phyloP scores from a whole-genome alignment of 2,329 filamentous ascomycete genomes.

The Bipolaris sorokiniana region DNA sequence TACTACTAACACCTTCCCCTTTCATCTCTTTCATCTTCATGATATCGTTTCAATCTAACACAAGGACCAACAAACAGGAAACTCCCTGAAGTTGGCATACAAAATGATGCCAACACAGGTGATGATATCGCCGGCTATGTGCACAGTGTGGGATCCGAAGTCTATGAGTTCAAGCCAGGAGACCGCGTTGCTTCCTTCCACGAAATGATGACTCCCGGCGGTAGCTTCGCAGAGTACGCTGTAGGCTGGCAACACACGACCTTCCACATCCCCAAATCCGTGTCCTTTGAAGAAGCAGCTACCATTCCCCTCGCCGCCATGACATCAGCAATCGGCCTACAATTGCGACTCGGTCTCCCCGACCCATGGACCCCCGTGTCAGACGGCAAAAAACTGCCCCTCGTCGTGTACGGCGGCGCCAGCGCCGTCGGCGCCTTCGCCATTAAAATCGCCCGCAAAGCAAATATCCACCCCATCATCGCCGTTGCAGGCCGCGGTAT shows the following conservation, averaged over 20 bases:
- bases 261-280: conserved; percentile 59
- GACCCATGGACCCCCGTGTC: conserved; percentile 48
- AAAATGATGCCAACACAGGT: conserved; percentile 53
- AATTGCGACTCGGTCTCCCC: conserved; percentile 50
- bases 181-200: conserved; percentile 65
- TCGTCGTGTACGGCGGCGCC: conserved; percentile 53
- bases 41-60: no score
- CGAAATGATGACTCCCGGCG: conserved; percentile 59
- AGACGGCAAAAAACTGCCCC: conserved; percentile 23
- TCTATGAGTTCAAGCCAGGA: conserved; percentile 63
- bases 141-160: conserved; percentile 60
- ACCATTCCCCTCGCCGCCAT: conserved; percentile 55
- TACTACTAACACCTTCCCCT: neutral
- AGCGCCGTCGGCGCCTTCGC: conserved; percentile 51
- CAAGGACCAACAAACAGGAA: conserved; percentile 30
- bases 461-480: conserved; percentile 53
- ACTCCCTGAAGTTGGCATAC: conserved; percentile 21
- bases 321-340: conserved; percentile 56
- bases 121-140: conserved; percentile 64
- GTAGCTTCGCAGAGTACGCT: conserved; percentile 68
- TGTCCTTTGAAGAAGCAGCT: conserved; percentile 59
- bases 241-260: conserved; percentile 63
- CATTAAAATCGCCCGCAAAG: conserved; percentile 48
- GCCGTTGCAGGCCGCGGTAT: conserved; percentile 50
- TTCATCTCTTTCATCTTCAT: no score